Conservation (phyloP, 495 filamentous ascomycete genomes). For the Cairneyella variabilis region DNA sequence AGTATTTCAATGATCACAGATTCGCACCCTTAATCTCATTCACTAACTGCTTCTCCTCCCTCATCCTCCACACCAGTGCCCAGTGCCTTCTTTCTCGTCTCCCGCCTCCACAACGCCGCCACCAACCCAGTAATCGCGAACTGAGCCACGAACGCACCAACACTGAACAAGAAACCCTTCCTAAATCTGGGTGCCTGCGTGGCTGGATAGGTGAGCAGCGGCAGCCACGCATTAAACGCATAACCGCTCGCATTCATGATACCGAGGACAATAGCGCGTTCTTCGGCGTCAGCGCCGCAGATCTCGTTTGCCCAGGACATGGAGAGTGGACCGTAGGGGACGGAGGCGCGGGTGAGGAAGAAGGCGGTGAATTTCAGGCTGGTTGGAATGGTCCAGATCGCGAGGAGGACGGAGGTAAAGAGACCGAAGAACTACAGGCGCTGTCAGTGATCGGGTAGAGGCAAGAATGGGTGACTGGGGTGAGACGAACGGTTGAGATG, state of each 20-base stretch:
- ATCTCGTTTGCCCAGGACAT: conserved; percentile 52
- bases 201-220: conserved; percentile 38
- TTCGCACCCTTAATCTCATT: too few species aligned
- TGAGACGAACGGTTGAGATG: conserved; percentile 30
- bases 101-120: conserved; percentile 25
- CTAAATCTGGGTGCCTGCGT: conserved; percentile 36
- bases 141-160: conserved; percentile 25
- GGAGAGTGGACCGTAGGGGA: conserved; percentile 31
- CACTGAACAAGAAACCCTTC: conserved; percentile 33
- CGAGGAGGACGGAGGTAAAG: conserved; percentile 37
- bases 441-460: conserved; percentile 12
- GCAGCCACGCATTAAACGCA: conserved; percentile 43
- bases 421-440: conserved; percentile 30
- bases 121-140: conserved; percentile 27
- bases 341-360: conserved; percentile 23
- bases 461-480: not conserved
- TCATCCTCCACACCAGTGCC: too few species aligned
- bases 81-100: conserved; percentile 21
- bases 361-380: conserved; percentile 49
- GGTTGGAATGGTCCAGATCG: conserved; percentile 48
- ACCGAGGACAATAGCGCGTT: conserved; percentile 51
- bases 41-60: too few species aligned
- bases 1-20: too few species aligned
- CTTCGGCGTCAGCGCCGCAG: conserved; percentile 47
- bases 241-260: conserved; percentile 49